Base-by-base conservation (phyloP, 1,139 yeast species). In the Yamadazyma diospyri region DNA sequence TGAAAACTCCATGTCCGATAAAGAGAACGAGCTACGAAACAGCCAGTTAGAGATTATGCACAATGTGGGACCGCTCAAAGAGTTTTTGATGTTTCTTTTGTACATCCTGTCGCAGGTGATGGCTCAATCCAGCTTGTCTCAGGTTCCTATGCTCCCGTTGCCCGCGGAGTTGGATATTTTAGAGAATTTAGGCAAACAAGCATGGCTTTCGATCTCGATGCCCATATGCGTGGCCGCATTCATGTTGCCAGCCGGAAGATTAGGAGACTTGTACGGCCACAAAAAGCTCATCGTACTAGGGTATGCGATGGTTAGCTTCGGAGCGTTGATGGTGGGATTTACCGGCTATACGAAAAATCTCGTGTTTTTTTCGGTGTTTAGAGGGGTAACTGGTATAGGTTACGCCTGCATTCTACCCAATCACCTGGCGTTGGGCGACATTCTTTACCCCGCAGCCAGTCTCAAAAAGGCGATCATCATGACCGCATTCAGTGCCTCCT, bases 221-320 rank as follows among this genome's bases (percentile, higher is more conserved):
- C 69, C 80, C 1, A 53, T 77, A 30, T 69, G 81, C 0, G 72
- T 69, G 7, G 83, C 83, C 6, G 72, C 83, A 0, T 72, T 78
- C 36, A 76, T 78, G 35, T 51, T 78, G 18, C 57, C 72, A 3
- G 68, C 78, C 2, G 85, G 85, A 8, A 63, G 78, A 25, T 45
- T 78, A 16, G 84, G 85, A 10, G 85, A 78, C 47, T 53, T 74
- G 40, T 65, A 61, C 44, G 84, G 84, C 3, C 75, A 76, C 46
- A 75, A 75, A 42, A 48, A 37, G 22, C 43, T 75, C 37, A 68
- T 64, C 42, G 32, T 76, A 2, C 32, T 60, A 4, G 81, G 83
- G 1, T 75, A 63, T 39, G 32, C 51, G 2, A 69, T 77, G 73
- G 57, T 62, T 27, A 57, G 69, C 0, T 31, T 77, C 1, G 72